A percentile compares a stretch with the other conserved stretches of the same genome.
phyloP scores from a whole-genome alignment of 768 basidiomycete species.

The Rhodotorula taiwanensis region DNA sequence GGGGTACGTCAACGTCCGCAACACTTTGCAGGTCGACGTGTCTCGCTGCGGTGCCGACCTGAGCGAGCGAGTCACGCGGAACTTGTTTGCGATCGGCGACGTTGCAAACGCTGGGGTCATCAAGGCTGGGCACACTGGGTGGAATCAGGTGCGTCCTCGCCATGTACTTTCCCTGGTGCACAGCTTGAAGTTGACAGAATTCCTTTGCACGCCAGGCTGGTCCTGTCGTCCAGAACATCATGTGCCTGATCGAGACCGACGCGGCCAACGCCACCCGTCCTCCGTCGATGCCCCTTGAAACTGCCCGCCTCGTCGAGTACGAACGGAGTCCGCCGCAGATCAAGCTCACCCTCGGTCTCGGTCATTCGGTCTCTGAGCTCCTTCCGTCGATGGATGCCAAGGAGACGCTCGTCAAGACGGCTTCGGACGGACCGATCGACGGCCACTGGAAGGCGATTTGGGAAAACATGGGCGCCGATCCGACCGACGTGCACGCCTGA shows the following conservation, averaged over 20 bases:
- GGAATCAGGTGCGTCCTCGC: conserved; percentile 17
- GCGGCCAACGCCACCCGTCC: neutral
- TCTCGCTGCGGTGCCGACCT: neutral
- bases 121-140: conserved; percentile 41
- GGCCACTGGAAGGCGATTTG: conserved; percentile 9
- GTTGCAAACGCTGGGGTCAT: conserved; percentile 39
- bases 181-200: too few relatives aligned
- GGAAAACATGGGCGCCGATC: neutral
- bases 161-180: too few relatives aligned
- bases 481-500: neutral
- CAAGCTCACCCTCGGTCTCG: conserved; percentile 34
- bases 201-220: too few relatives aligned
- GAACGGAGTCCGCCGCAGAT: conserved; percentile 34
- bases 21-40: conserved; percentile 34
- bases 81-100: conserved; percentile 40
- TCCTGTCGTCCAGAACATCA: conserved; percentile 36
- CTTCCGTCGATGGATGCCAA: conserved; percentile 16
- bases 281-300: neutral
- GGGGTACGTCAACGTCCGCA: conserved; percentile 35
- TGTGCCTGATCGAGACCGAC: conserved; percentile 20
- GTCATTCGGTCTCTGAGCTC: conserved; percentile 26
- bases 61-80: conserved; percentile 18
- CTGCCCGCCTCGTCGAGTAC: conserved; percentile 17
- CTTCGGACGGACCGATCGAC: conserved; percentile 11
- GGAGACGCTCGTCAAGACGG: conserved; percentile 14